Evolutionary conservation across 768 basidiomycete species (phyloP), one percentile per base, ranked within the genome.

Genomic region (Amylocystis lapponica): DNA sequence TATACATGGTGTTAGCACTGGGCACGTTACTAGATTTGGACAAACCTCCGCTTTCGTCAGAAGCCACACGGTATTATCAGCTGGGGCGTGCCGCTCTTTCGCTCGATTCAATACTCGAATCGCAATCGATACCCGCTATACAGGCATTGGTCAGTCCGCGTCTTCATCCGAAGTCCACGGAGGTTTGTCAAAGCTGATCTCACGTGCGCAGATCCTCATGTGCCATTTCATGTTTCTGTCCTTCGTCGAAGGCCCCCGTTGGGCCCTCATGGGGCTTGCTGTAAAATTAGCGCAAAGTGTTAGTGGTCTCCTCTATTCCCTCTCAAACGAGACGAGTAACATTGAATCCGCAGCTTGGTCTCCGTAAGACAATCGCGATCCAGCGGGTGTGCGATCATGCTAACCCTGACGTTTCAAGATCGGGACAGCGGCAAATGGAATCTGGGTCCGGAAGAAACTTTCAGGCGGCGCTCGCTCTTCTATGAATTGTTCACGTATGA

Each of bases 201-300:
- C 48, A 48, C 47, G 50, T 55, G 50, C 27, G 23, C 49, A 84
- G 82, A 58, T 84, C 11, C 56, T 84, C 36, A 81, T 70, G 66
- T 69, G 63, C 39, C 70, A 71, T 48, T 72, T 60, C 46, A 70
- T 72, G 69, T 71, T 71, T 45, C 56, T 65, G 38, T 62, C 66
- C n/a, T 65, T 68, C 50, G 64, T 69, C 50, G 78, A 78, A 39
- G 73, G 74, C 20, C 75, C 80, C 21, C 67, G 81, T 49, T 85
- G 83, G 83, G 73, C 78, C 21, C 62, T 79, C 39, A 82, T 83
- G 79, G 83, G 83, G 36, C 68, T 85, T 23, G 74, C 77, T 17
- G 79, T 82, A 21, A 85, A 85, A 61, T 60, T 84, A 50, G 79
- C 81, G 40, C 79, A 81, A 56, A 79, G 79, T 63, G 82, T 84